phyloP scores from a whole-genome alignment of 2,329 filamentous ascomycete species.

The Leptosphaerulina australis region DNA sequence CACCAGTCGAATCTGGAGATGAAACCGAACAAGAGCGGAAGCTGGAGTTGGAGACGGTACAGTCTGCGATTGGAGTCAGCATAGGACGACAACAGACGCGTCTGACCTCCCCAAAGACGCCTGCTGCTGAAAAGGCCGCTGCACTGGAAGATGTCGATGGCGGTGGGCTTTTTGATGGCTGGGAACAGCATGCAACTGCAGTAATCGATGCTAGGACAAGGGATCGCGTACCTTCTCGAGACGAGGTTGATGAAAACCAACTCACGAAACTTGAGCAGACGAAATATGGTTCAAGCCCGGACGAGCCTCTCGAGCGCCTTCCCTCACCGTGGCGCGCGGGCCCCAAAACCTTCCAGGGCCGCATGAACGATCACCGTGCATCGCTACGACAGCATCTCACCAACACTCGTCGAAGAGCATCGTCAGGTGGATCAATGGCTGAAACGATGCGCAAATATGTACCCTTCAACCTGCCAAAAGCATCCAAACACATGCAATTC shows the following conservation, averaged over 20 bases:
- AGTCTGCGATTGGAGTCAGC: constrained; percentile 62
- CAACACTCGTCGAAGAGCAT: constrained; percentile 46
- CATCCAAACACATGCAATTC: constrained; percentile 46
- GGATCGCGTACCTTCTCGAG: neutral
- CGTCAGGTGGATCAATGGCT: constrained; percentile 46
- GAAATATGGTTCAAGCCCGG: constrained; percentile 12
- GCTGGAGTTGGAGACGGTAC: constrained; percentile 49
- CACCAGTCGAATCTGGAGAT: constrained; percentile 52
- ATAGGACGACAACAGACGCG: constrained; percentile 63
- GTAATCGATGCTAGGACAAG: constrained; percentile 8
- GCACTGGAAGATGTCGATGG: constrained; percentile 56
- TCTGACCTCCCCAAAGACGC: constrained; percentile 62
- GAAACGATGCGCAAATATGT: constrained; percentile 47
- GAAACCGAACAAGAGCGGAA: constrained; percentile 41
- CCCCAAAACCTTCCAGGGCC: constrained; percentile 44
- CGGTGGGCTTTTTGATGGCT: constrained; percentile 56
- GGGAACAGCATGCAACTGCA: constrained; percentile 32
- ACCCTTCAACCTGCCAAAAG: constrained; percentile 47
- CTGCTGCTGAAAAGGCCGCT: constrained; percentile 64
- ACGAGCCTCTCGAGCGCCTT: constrained; percentile 35
- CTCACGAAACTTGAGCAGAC: constrained; percentile 2
- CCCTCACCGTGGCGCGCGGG: constrained; percentile 56
- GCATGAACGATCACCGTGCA: constrained; percentile 44
- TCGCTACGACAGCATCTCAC: constrained; percentile 49
- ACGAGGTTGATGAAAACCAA: constrained; percentile 4